Percentiles rank a stretch among this genome's conserved stretches.
phyloP scores from a whole-genome alignment of 73 alveolate species.

The Uronychia setigera region DNA sequence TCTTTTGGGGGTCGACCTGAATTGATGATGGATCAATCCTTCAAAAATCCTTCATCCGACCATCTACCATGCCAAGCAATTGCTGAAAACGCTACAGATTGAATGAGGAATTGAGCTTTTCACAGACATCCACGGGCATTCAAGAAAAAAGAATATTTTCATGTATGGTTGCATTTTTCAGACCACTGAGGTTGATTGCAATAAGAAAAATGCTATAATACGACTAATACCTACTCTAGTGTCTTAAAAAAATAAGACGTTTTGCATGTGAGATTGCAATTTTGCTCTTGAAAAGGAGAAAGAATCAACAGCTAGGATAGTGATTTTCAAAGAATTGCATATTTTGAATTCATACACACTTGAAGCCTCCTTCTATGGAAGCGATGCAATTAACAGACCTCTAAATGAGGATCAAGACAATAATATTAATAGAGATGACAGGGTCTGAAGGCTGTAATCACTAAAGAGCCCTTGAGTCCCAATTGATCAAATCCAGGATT shows the following conservation, averaged over 20 bases:
- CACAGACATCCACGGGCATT: slow-evolving; percentile 91
- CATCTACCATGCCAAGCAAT: slow-evolving; percentile 73
- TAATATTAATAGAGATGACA: too few species aligned
- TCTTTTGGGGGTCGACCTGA: slow-evolving; percentile 92
- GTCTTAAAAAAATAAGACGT: slow-evolving; percentile 31
- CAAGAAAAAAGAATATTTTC: slow-evolving; percentile 56
- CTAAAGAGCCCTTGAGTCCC: too few species aligned
- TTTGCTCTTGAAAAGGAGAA: slow-evolving; percentile 70
- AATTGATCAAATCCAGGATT: too few species aligned
- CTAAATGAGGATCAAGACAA: too few species aligned
- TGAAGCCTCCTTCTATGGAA: slow-evolving; percentile 69
- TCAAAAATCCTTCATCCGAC: slow-evolving; percentile 82
- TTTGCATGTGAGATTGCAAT: slow-evolving; percentile 54
- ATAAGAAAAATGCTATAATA: slow-evolving; percentile 37
- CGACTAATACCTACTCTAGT: slow-evolving; percentile 52
- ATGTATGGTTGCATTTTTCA: slow-evolving; percentile 67
- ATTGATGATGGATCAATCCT: slow-evolving; percentile 90
- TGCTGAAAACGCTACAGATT: slow-evolving; percentile 66
- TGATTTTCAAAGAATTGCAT: slow-evolving; percentile 59
- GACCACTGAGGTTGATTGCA: slow-evolving; percentile 15
- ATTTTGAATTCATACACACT: slow-evolving; percentile 64
- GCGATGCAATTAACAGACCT: slow-evolving; percentile 27
- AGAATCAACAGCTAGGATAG: slow-evolving; percentile 71
- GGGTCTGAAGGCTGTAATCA: too few species aligned
- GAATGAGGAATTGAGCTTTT: slow-evolving; percentile 64